These are phyloP conservation scores for Amaranthus palmeri DNA, from an alignment of 148 eudicot species.

Conservation along the genomic window DNA sequence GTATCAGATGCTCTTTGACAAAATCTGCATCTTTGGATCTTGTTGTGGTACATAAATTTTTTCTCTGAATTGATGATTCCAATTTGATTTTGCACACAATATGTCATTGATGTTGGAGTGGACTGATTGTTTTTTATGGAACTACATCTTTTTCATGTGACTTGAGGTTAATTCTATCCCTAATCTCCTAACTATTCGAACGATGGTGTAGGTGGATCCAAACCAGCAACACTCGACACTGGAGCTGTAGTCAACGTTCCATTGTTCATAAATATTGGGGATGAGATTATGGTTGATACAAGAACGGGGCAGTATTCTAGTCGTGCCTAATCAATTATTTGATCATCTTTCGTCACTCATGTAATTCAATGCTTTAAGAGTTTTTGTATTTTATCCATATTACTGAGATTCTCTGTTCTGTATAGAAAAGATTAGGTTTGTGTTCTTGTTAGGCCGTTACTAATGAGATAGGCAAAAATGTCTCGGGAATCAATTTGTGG, in stretches of 20 bases:
- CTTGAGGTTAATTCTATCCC: too few relatives aligned
- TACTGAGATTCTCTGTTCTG: constrained; percentile 5
- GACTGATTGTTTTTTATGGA: background rate
- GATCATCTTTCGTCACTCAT: background rate
- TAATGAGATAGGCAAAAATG: constrained; percentile 13
- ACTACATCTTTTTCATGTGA: too few relatives aligned
- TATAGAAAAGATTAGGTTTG: constrained; percentile 14
- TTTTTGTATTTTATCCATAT: constrained; percentile 11
- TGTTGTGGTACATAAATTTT: background rate
- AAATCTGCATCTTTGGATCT: background rate
- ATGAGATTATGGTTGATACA: constrained; percentile 72
- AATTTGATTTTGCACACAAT: background rate
- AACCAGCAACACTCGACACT: constrained; percentile 77
- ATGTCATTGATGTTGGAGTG: background rate
- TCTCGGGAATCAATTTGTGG: background rate
- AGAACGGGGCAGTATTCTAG: constrained; percentile 81
- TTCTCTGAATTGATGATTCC: background rate
- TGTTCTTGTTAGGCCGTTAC: constrained; percentile 1
- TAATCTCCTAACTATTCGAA: background rate
- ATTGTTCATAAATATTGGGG: constrained; percentile 61
- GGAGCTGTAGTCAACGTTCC: constrained; percentile 80
- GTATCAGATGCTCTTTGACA: too few relatives aligned
- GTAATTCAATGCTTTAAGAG: constrained; percentile 5
- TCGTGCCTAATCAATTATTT: constrained; percentile 43
- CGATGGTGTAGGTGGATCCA: constrained; percentile 56